Conservation (phyloP, 805 yeast genomes). For the Tetrapisispora taiwanensis region DNA sequence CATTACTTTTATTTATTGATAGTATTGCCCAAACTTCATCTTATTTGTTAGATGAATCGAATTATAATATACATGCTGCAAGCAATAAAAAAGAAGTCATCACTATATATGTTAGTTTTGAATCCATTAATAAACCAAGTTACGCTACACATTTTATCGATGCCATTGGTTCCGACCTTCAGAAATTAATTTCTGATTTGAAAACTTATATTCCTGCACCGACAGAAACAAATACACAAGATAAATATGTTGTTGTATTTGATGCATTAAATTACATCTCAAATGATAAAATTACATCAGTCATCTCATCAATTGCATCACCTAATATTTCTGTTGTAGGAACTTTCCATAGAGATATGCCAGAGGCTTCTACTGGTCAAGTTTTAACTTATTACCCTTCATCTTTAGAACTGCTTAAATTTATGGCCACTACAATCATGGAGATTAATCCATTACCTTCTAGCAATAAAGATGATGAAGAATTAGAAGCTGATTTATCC, state of each 20-base stretch:
- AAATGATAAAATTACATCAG: conserved; percentile 36
- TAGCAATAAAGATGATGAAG: conserved; percentile 36
- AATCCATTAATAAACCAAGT: conserved; percentile 45
- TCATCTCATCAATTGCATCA: conserved; percentile 41
- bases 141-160: conserved; percentile 42
- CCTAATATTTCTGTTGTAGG: conserved; percentile 40
- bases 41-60: conserved; percentile 48
- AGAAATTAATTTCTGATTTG: conserved; percentile 11
- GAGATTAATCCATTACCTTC: conserved; percentile 41
- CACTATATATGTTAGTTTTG: conserved; percentile 55
- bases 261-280: conserved; percentile 60
- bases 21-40: conserved; percentile 58
- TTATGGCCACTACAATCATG: conserved; percentile 66
- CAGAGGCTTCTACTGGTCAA: conserved; percentile 21
- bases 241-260: conserved; percentile 41
- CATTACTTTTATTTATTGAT: conserved; percentile 63
- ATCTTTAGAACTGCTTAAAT: conserved; percentile 42
- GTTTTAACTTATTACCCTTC: conserved; percentile 37
- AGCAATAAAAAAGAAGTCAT: conserved; percentile 22
- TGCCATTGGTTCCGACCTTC: conserved; percentile 26
- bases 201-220: conserved; percentile 17
- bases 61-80: conserved; percentile 25
- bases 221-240: conserved; percentile 8
- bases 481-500: conserved; percentile 32
- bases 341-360: conserved; percentile 36